phyloP scores from a whole-genome alignment of 139 green algal species.

The Micromonas pusilla region DNA sequence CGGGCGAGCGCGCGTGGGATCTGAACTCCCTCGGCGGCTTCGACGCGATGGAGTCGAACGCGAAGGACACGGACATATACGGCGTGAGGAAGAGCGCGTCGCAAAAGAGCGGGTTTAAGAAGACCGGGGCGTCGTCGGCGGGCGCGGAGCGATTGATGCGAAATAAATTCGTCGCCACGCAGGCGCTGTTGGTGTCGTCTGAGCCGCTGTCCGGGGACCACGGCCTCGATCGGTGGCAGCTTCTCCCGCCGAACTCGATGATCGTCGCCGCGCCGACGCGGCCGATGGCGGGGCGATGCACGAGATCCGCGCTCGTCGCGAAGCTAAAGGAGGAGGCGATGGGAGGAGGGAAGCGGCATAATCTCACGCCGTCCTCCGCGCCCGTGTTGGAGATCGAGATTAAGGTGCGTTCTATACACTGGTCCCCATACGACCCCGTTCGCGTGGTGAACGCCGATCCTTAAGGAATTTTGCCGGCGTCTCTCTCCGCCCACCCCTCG shows the following conservation, averaged over 20 bases:
- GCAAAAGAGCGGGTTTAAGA: background rate
- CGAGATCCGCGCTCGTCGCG: background rate
- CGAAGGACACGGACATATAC: background rate
- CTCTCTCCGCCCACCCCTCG: too few species aligned
- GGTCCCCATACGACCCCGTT: background rate
- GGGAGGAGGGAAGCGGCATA: background rate
- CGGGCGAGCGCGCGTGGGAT: conserved; percentile 17
- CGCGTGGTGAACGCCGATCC: too few species aligned
- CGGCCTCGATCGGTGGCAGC: background rate
- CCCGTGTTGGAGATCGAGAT: background rate
- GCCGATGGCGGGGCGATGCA: conserved; percentile 12
- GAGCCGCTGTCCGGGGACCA: conserved; percentile 5
- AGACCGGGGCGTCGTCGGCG: too few species aligned
- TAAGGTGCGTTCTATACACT: background rate
- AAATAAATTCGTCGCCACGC: conserved; percentile 20
- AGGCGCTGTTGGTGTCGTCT: conserved; percentile 16
- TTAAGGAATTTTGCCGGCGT: too few species aligned
- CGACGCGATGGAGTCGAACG: background rate
- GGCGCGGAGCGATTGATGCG: background rate
- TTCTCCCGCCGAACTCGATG: conserved; percentile 8
- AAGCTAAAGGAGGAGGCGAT: background rate
- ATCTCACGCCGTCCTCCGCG: background rate
- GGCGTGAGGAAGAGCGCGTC: background rate
- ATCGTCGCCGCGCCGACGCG: background rate
- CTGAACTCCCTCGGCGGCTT: background rate